These are phyloP conservation scores for Microbotryum scabiosae DNA, from an alignment of 1,284 basidiomycete species.

Conservation along the genomic window DNA sequence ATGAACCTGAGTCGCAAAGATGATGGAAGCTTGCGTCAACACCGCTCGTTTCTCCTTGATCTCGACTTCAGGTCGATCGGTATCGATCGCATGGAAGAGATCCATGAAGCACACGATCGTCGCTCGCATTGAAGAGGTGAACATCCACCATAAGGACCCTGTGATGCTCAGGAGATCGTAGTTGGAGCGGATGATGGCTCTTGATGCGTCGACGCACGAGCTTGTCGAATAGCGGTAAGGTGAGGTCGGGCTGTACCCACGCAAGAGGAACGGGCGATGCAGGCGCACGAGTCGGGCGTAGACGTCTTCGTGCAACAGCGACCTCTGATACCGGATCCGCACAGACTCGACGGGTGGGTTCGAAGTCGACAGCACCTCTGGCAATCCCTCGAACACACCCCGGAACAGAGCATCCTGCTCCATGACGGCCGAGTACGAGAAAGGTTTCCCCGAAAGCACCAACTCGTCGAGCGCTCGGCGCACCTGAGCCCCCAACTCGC, in stretches of 20 bases:
- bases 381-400: constrained; percentile 6
- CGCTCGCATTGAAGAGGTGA: constrained; percentile 22
- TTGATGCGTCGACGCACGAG: constrained; percentile 22
- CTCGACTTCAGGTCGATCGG: constrained; percentile 6
- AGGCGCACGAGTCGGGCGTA: constrained; percentile 30
- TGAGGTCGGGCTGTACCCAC: constrained; percentile 24
- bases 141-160: constrained; percentile 24
- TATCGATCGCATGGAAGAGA: constrained; percentile 28
- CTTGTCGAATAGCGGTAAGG: constrained; percentile 20
- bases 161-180: constrained; percentile 19
- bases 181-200: constrained; percentile 22
- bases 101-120: constrained; percentile 29
- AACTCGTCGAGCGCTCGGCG: constrained; percentile 26
- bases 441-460: constrained; percentile 14
- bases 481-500: constrained; percentile 24
- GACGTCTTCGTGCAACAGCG: constrained; percentile 21
- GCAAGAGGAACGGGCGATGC: constrained; percentile 26
- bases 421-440: constrained; percentile 22
- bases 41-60: constrained; percentile 25
- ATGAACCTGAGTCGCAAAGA: constrained; percentile 21
- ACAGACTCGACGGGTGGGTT: not conserved
- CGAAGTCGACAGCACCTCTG: constrained; percentile 9
- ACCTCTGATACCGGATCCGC: constrained; percentile 15
- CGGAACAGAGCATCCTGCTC: constrained; percentile 26
- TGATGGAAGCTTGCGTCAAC: constrained; percentile 16